These are phyloP conservation scores for Sclerotinia trifoliorum DNA, from an alignment of 2,329 filamentous ascomycete genomes.

Conservation along the genomic window DNA sequence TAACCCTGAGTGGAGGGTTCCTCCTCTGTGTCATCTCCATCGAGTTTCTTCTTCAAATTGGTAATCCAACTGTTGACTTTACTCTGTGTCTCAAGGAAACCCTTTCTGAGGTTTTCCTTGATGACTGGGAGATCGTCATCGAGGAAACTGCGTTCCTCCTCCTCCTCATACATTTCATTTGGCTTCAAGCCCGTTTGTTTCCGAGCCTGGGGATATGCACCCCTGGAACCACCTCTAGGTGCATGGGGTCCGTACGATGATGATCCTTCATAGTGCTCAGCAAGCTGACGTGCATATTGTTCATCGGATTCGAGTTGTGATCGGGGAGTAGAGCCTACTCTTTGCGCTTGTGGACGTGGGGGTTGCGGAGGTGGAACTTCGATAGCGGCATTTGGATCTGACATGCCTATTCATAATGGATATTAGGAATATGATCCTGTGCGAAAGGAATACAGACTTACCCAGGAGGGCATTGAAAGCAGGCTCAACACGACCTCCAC, in stretches of 20 bases:
- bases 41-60: constrained; percentile 87
- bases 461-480: constrained; percentile 93
- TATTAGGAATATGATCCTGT: constrained; percentile 15
- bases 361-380: constrained; percentile 67
- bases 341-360: constrained; percentile 70
- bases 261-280: constrained; percentile 74
- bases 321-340: constrained; percentile 55
- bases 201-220: constrained; percentile 41
- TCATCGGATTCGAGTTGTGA: constrained; percentile 89
- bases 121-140: constrained; percentile 96
- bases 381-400: constrained; percentile 68
- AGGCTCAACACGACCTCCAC: constrained; percentile 82
- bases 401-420: constrained; percentile 60
- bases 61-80: constrained; percentile 93
- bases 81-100: constrained; percentile 89
- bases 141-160: constrained; percentile 82
- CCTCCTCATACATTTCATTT: constrained; percentile 57
- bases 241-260: constrained; percentile 53
- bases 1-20: constrained; percentile 30
- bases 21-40: constrained; percentile 74
- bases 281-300: constrained; percentile 85
- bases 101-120: constrained; percentile 87
- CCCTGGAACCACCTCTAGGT: constrained; percentile 42
- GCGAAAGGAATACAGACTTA: constrained; percentile 43
- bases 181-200: constrained; percentile 54